Evolutionary conservation across 768 basidiomycete genomes (phyloP), one percentile per base, ranked within the genome.

Genomic region (Lactifluus volemus): DNA sequence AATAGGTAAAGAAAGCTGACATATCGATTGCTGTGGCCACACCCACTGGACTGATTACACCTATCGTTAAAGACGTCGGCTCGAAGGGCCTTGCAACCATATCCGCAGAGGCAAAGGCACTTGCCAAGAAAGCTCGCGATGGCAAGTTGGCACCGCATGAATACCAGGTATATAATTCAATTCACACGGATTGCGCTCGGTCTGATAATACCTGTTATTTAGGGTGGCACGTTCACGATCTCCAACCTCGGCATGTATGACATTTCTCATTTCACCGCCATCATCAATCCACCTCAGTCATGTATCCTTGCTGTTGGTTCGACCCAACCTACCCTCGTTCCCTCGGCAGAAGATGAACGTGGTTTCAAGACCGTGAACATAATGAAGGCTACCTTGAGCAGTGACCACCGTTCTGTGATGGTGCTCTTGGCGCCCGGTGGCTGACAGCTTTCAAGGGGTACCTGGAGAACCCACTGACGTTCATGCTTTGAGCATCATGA

Each of bases 231-330:
- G 12, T 98, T 99, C 78, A 98, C 97, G 48, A 92, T 99, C 72
- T 99, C 97, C 61, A 99, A 99, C 78, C 81, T 99, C 58, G 97
- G 97, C 75, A 99, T 99, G 97, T 97, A 81, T 71, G 95, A 89
- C 63, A 83, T 98, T 69, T 83, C 85, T 58, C 89, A 94, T 75
- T 99, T 99, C 75, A 98, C 95, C 14, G 97, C 97, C 50, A 98
- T 99, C 78, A 96, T 99, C 83, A 99, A 99, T 80, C 85, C 89
- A 14, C 97, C 97, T 29, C 97, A 98, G 75, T 91, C 92, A 50
- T 98, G 95, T 76, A 99, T 98, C 70, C 86, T 99, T 63, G 97
- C 97, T 49, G 84, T 98, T 67, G 95, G 97, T 39, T 81, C 86
- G 19, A 93, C 92, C 17, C 81, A 85, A 71, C 81, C 90, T n/a